Evolutionary conservation across 768 basidiomycete species (phyloP), one percentile per base, ranked within the genome.

Genomic region (Leccinum broughii): DNA sequence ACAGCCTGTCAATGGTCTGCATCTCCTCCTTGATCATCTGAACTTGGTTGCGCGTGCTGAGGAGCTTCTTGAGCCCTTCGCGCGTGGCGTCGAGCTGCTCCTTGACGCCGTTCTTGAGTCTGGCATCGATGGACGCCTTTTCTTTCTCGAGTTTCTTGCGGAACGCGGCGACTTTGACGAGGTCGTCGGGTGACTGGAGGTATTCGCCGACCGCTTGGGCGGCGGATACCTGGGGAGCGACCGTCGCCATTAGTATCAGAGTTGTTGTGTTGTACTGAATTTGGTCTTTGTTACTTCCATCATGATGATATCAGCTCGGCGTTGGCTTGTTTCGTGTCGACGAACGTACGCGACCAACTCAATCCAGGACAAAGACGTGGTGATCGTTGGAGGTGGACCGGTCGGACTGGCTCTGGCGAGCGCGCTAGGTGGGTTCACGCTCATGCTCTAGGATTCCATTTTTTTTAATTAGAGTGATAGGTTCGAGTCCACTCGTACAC

Each of bases 81-180:
- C 30, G 30, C 30, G 30, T 30, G 30, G 30, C 30, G 30, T 30
- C 30, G 30, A 30, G 30, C 30, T 30, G 30, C 30, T 30, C 30
- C 0, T 9, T 30, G 30, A 30, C 9, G 30, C 30, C 30, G 30
- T 2, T 30, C 30, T 30, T 30, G 30, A 30, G 28, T 30, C 28
- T 30, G 28, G 28, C 32, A 32, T 97, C 93, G 61, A 98, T 91
- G 9, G 93, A 92, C 1, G 93, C 87, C 76, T 97, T 96, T 76
- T 98, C 96, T 75, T 98, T 98, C 75, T 95, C 22, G 49, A 98
- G 83, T 69, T 95, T 95, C 80, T 95, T 96, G 63, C 93, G 85
- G 70, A 93, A 93, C 0, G 93, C 85, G 1, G 85, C 82, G 35
- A 98, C 85, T 75, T 97, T 97, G 64, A 86, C 78, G 57, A 98